Conservation (phyloP, 805 yeast genomes). For the Teunomyces lycoperdinae region DNA sequence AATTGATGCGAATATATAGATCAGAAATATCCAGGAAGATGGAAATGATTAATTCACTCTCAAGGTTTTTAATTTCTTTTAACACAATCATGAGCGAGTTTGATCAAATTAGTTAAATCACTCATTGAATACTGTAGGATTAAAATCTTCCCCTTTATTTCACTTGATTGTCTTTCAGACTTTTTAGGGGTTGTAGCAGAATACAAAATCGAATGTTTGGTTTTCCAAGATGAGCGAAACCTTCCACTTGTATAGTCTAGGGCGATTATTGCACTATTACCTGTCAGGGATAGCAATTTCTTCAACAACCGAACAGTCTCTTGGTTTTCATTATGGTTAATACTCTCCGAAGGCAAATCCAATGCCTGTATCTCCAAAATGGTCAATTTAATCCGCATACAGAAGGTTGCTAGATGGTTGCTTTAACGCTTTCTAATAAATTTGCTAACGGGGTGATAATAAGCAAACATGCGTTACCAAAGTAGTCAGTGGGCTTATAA, state of each 20-base stretch:
- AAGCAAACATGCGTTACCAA: constrained; percentile 3
- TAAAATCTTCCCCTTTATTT: not conserved
- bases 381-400: constrained; percentile 6
- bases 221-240: constrained; percentile 10
- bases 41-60: not conserved
- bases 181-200: not conserved
- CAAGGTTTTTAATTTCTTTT: not conserved
- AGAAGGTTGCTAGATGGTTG: constrained; percentile 5
- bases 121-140: no score
- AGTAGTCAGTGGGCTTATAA: not conserved
- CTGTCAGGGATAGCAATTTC: not conserved
- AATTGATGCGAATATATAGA: no score
- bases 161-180: constrained; percentile 1
- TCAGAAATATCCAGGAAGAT: no score
- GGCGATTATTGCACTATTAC: not conserved
- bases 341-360: not conserved
- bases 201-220: constrained; percentile 5
- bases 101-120: no score
- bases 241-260: constrained; percentile 4
- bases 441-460: constrained; percentile 6
- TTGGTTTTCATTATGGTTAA: not conserved
- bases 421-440: constrained; percentile 2
- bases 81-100: not conserved
- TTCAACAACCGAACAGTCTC: not conserved
- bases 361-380: not conserved